phyloP scores from a whole-genome alignment of 164 flowering plant species.

The Pachysandra terminalis region DNA sequence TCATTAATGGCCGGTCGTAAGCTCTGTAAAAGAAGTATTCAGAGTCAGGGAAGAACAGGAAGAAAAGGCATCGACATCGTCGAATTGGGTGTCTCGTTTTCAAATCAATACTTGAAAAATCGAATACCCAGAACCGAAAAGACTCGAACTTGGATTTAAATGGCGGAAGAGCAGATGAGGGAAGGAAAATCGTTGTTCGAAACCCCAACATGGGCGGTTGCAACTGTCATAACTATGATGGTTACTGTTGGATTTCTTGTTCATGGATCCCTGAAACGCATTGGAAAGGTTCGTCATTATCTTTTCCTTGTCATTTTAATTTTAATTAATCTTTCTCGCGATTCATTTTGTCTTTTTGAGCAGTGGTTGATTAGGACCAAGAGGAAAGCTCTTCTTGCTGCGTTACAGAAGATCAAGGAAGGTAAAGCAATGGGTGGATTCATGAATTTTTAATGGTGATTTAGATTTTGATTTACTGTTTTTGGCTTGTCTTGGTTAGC shows the following conservation, averaged over 20 bases:
- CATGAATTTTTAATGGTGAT: not conserved
- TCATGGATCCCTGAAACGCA: conserved; percentile 38
- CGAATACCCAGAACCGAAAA: not conserved
- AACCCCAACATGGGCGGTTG: no score
- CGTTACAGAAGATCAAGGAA: conserved; percentile 79
- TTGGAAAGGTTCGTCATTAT: conserved; percentile 40
- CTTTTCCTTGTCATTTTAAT: not conserved
- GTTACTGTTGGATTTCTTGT: conserved; percentile 54
- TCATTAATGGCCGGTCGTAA: conserved; percentile 8
- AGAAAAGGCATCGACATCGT: not conserved
- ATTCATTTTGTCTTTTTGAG: not conserved
- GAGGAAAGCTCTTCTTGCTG: no score
- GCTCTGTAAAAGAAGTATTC: not conserved
- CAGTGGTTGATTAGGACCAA: no score
- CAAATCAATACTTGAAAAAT: no score
- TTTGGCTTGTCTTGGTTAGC: conserved; percentile 24
- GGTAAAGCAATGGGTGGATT: conserved; percentile 41
- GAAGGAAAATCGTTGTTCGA: no score
- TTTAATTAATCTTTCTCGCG: not conserved
- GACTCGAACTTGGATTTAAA: not conserved
- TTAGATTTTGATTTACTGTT: conserved; percentile 8
- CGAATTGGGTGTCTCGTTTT: not conserved
- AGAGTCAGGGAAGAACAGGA: no score
- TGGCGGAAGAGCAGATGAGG: conserved; percentile 6
- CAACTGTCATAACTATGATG: no score